Conservation (phyloP, 176 grass and related monocot genomes). For the Secale cereale region DNA sequence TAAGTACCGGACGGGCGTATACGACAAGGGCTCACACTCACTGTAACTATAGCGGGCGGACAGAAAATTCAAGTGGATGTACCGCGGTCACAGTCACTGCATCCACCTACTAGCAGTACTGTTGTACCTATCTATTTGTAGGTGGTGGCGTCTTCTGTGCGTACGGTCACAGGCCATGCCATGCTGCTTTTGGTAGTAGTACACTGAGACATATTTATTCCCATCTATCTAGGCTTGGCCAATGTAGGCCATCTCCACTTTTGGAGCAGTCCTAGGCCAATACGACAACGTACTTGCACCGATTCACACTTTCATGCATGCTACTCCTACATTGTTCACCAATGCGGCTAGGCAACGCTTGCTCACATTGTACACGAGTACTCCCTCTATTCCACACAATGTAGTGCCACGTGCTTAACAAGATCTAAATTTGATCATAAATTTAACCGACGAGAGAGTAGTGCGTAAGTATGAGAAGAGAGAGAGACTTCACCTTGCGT, state of each 20-base stretch:
- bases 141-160: neutral
- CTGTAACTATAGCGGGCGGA: neutral
- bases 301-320: no score
- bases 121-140: neutral
- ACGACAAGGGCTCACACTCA: neutral
- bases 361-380: no score
- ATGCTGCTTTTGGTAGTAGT: neutral
- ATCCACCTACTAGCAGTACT: neutral
- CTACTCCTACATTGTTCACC: no score
- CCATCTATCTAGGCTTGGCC: neutral
- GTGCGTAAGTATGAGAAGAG: no score
- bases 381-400: no score
- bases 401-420: no score
- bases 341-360: no score
- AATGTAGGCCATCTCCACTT: neutral
- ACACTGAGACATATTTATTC: no score
- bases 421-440: no score
- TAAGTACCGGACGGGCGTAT: neutral
- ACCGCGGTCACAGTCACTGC: neutral
- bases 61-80: neutral
- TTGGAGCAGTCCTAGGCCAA: neutral
- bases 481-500: no score
- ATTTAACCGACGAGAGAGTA: no score
- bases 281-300: neutral
- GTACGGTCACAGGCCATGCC: neutral